Evolutionary conservation across 371 early-diverging fungal genomes (phyloP), one percentile per base, ranked within the genome.

Genomic region (Chytridiales sp.): DNA sequence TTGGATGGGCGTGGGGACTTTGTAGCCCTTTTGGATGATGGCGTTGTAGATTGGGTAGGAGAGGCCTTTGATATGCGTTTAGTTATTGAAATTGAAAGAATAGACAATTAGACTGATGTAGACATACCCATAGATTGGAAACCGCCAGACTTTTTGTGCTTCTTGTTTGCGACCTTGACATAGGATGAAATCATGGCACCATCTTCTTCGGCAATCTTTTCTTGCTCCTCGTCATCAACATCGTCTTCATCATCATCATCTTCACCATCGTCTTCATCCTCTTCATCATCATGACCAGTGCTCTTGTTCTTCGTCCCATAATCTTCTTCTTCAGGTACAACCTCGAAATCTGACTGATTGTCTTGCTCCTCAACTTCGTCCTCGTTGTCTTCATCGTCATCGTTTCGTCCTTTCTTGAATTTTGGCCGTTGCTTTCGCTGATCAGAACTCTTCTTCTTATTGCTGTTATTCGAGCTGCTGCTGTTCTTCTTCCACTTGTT

Each of bases 1-100:
- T 76, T 99, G 99, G 67, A 99, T 97, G 0, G 99, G 99, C 21
- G 99, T 99, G 24, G 99, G 99, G 13, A 94, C 86, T 64, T 93
- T 92, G 78, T 90, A 97, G 8, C 97, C 97, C 70, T 93, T 92
- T 57, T 90, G 82, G 30, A 87, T 68, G 64, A 95, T 83, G 17
- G 93, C 93, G 49, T 90, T 90, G 76, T 88, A 91, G n/a, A 91
- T 67, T 15, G 82, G 80, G 54, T 81, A 80, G 40, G 86, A 86
- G 53, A 92, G 72, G 50, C 91, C 88, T 52, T 62, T 6, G 66
- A 32, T 11, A 27, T 38, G 13, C 2, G 11, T 4, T 11, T 26
- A 54, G 24, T 43, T 39, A 6, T n/a, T 46, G 21, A 24, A 50
- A 27, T 8, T 51, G 4, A n/a, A 42, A 44, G 5, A 15, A 22